phyloP scores from a whole-genome alignment of 2,329 filamentous ascomycete species.

The Alternaria arborescens region DNA sequence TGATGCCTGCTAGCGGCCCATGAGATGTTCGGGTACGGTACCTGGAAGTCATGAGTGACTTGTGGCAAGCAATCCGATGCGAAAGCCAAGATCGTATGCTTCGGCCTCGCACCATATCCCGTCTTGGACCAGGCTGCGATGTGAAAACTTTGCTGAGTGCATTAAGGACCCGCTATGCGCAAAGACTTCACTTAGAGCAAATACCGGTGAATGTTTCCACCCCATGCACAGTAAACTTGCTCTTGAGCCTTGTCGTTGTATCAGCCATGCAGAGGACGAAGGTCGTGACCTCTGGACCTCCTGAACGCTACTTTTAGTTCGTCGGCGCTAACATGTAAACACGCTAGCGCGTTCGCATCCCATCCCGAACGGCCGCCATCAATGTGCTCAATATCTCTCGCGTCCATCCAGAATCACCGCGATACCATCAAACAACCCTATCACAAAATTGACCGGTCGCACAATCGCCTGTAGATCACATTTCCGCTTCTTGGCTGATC shows the following conservation, averaged over 20 bases:
- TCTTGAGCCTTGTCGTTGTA: not conserved
- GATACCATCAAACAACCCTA: conserved; percentile 1
- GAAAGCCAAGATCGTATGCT: not conserved
- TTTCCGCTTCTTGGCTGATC: not conserved
- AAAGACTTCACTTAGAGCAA: not conserved
- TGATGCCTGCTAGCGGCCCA: not conserved
- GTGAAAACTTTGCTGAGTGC: not conserved
- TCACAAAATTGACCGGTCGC: not conserved
- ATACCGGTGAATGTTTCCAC: not conserved
- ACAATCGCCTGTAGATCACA: not conserved
- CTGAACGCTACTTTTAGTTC: not conserved
- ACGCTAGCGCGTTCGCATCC: not conserved
- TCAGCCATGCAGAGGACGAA: not conserved
- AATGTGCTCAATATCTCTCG: conserved; percentile 31
- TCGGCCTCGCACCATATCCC: not conserved
- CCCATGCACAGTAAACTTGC: not conserved
- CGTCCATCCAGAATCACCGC: conserved; percentile 6
- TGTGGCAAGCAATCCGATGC: not conserved
- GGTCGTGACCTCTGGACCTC: not conserved
- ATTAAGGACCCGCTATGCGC: not conserved
- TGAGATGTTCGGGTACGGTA: not conserved
- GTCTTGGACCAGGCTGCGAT: not conserved
- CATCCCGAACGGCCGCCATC: conserved; percentile 8
- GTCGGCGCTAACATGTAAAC: not conserved
- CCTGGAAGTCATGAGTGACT: not conserved